Conservation (phyloP, 176 grass and related monocot genomes). For the Zizania latifolia region DNA sequence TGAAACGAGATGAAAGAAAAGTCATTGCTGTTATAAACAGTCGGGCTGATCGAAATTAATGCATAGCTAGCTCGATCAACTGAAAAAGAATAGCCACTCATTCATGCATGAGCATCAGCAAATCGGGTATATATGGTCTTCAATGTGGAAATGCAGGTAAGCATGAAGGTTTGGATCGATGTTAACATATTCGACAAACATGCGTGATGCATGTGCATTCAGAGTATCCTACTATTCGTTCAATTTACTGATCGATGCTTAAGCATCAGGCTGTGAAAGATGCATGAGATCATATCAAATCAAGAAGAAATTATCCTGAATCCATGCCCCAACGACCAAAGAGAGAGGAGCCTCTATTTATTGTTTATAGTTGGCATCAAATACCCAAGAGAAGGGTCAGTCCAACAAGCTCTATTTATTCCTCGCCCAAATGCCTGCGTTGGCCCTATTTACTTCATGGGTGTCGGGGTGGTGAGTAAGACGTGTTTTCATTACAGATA, state of each 20-base stretch:
- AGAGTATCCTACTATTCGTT: neutral
- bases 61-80: neutral
- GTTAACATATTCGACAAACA: neutral
- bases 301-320: neutral
- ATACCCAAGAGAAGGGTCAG: neutral
- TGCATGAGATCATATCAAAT: neutral
- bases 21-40: neutral
- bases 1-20: neutral
- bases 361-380: conserved; percentile 21
- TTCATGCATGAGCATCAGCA: neutral
- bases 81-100: neutral
- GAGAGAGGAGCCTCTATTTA: conserved; percentile 41
- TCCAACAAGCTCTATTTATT: conserved; percentile 8
- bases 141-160: neutral
- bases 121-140: neutral
- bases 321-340: conserved; percentile 39
- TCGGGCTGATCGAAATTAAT: neutral
- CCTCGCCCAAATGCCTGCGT: neutral
- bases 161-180: neutral
- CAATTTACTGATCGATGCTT: neutral
- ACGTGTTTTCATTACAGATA: conserved; percentile 9
- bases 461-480: conserved; percentile 1
- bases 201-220: neutral
- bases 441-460: conserved; percentile 15
- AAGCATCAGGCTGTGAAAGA: neutral